Evolutionary conservation across 768 basidiomycete species (phyloP).

Genomic region (Agaricus sinodeliciosus): DNA sequence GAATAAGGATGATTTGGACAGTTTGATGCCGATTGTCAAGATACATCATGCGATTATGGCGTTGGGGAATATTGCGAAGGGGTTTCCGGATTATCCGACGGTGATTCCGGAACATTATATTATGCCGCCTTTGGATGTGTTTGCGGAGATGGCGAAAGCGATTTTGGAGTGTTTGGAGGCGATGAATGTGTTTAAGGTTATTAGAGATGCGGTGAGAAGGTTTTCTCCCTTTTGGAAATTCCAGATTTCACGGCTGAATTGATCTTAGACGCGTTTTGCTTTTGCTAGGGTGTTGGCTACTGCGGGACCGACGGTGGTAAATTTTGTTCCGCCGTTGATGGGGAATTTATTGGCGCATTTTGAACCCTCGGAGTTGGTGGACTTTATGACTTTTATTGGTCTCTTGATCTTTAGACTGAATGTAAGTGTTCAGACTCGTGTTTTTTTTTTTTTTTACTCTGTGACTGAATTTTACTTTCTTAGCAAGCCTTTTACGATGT

Average conservation of each 20-base stretch:
- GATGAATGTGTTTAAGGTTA: slow-evolving; percentile 80
- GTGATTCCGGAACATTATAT: slow-evolving; percentile 60
- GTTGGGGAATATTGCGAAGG: slow-evolving; percentile 90
- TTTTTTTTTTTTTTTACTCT: not conserved
- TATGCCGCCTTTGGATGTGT: slow-evolving; percentile 69
- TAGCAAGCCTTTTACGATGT: slow-evolving; percentile 85
- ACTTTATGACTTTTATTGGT: slow-evolving; percentile 94
- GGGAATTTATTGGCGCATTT: slow-evolving; percentile 86
- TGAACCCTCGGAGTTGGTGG: slow-evolving; percentile 86
- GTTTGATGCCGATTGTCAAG: slow-evolving; percentile 69
- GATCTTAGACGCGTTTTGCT: slow-evolving; percentile 74
- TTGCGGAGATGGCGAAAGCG: slow-evolving; percentile 79
- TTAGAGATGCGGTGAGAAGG: slow-evolving; percentile 85
- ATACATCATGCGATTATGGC: slow-evolving; percentile 95
- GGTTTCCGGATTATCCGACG: slow-evolving; percentile 88
- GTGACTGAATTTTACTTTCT: not conserved
- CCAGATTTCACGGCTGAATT: not conserved
- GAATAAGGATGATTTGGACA: slow-evolving; percentile 56
- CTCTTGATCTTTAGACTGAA: slow-evolving; percentile 87
- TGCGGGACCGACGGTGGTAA: slow-evolving; percentile 79
- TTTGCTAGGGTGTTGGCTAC: slow-evolving; percentile 91
- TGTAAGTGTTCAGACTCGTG: slow-evolving; percentile 35
- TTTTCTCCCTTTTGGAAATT: not conserved
- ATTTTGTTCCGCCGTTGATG: slow-evolving; percentile 86
- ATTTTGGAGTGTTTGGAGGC: slow-evolving; percentile 83